Evolutionary conservation across 805 yeast genomes (phyloP).

Genomic region (Monosporozyma aerobia): DNA sequence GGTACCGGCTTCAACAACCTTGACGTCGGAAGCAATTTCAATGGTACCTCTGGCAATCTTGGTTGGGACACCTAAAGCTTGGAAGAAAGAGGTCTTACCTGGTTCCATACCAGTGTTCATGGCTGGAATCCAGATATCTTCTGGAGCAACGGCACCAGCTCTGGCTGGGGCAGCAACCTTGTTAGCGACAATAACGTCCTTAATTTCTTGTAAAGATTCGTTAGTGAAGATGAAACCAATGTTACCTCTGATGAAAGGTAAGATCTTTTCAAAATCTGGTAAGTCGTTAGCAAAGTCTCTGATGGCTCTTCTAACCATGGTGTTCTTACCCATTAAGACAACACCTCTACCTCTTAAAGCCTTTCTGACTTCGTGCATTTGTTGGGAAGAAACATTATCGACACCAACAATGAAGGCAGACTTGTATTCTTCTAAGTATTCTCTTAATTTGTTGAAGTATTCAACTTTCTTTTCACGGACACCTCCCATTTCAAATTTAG

Average conservation of each 20-base stretch:
- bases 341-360: constrained; percentile 90
- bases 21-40: constrained; percentile 95
- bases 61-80: constrained; percentile 99
- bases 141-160: constrained; percentile 99
- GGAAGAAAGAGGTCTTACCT: constrained; percentile 99
- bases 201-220: constrained; percentile 82
- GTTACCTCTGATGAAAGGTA: constrained; percentile 95
- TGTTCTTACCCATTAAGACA: constrained; percentile 99
- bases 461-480: constrained; percentile 93
- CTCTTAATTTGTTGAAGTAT: constrained; percentile 92
- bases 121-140: constrained; percentile 95
- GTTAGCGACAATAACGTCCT: constrained; percentile 81
- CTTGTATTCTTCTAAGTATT: constrained; percentile 92
- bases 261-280: constrained; percentile 91
- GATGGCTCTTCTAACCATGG: constrained; percentile 99
- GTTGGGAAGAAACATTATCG: constrained; percentile 99
- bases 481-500: constrained; percentile 98
- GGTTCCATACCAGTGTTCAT: constrained; percentile 99
- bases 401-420: constrained; percentile 98
- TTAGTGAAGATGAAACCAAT: constrained; percentile 99
- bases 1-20: constrained; percentile 77
- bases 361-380: constrained; percentile 99
- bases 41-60: constrained; percentile 99
- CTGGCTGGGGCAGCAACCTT: constrained; percentile 99
- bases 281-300: constrained; percentile 88